A percentile compares a stretch with the other conserved stretches of the same genome.
Evolutionary conservation across 1,284 basidiomycete genomes (phyloP).

Genomic region (Schizopora paradoxa): DNA sequence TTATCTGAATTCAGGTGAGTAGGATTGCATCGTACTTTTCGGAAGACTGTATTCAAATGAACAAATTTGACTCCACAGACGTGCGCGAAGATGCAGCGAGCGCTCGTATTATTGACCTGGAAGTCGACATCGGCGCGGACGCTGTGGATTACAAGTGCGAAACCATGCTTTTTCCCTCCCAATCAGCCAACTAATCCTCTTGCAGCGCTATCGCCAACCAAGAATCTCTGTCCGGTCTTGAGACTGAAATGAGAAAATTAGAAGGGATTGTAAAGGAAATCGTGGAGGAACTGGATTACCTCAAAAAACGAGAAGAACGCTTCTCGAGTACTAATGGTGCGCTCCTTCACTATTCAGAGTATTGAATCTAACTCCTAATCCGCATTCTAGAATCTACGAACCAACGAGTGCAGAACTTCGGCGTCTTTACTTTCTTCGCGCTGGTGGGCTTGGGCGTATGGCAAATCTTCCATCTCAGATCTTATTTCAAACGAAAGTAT

Average conservation of each 20-base stretch:
- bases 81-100: conserved; percentile 42
- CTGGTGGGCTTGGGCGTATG: conserved; percentile 84
- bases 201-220: conserved; percentile 95
- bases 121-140: conserved; percentile 97
- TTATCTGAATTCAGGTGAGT: conserved; percentile 64
- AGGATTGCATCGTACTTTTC: not conserved
- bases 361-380: not conserved
- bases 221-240: conserved; percentile 91
- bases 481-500: conserved; percentile 97
- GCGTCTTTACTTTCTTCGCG: conserved; percentile 80
- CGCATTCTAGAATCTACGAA: conserved; percentile 81
- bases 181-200: conserved; percentile 2
- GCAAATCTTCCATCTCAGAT: conserved; percentile 91
- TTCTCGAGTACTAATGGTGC: conserved; percentile 91
- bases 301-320: conserved; percentile 83
- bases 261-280: conserved; percentile 94
- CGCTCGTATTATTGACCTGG: conserved; percentile 78
- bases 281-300: conserved; percentile 89
- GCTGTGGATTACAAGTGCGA: conserved; percentile 97
- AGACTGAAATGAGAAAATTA: conserved; percentile 97
- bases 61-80: conserved; percentile 29
- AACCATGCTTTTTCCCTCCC: not conserved
- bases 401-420: conserved; percentile 86
- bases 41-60: not conserved
- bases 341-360: conserved; percentile 28